Conservation (phyloP, 2,329 filamentous ascomycete species). For the Neonectria magnoliae region DNA sequence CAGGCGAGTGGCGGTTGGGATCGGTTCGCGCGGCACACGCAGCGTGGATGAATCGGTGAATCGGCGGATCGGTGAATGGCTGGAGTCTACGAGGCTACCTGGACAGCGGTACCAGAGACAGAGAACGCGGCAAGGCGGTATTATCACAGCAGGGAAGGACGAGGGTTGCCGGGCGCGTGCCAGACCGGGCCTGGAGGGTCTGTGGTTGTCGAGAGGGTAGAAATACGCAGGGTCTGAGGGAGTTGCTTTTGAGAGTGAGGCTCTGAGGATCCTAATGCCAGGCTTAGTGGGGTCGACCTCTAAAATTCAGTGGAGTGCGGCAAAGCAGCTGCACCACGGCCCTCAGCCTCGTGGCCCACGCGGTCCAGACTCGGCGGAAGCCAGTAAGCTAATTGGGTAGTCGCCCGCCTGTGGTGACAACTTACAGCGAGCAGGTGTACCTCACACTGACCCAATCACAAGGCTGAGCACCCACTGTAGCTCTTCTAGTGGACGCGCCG, state of each 20-base stretch:
- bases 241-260: slow-evolving; percentile 19
- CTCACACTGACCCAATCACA: slow-evolving; percentile 39
- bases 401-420: neutral
- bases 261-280: slow-evolving; percentile 9
- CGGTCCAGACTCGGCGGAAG: slow-evolving; percentile 22
- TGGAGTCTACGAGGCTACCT: neutral
- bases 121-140: neutral
- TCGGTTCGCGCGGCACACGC: neutral
- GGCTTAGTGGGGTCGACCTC: slow-evolving; percentile 35
- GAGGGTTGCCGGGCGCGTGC: slow-evolving; percentile 1
- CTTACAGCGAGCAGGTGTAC: neutral
- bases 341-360: slow-evolving; percentile 31
- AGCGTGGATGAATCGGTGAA: neutral
- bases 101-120: neutral
- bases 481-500: slow-evolving; percentile 10
- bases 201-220: slow-evolving; percentile 5
- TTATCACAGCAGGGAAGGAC: neutral
- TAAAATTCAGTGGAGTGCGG: slow-evolving; percentile 33
- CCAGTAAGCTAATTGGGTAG: neutral
- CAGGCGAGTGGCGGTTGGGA: neutral
- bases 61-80: neutral
- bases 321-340: neutral
- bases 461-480: slow-evolving; percentile 32
- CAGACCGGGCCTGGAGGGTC: slow-evolving; percentile 3
- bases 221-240: slow-evolving; percentile 4